phyloP scores from a whole-genome alignment of 768 basidiomycete species.

The Asterophora lycoperdoides region DNA sequence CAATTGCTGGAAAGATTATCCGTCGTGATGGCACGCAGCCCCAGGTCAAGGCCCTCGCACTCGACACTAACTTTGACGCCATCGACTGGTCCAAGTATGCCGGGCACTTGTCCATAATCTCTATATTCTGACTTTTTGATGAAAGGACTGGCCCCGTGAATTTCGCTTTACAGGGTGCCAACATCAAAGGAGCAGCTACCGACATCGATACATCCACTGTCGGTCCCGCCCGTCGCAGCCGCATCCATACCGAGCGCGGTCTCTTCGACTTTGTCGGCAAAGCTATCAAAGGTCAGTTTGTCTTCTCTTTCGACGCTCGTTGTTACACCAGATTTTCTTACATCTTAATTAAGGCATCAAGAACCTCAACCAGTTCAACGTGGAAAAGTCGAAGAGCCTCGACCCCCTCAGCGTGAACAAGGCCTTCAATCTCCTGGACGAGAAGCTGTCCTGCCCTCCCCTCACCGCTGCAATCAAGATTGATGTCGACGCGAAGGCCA shows the following conservation, averaged over 20 bases:
- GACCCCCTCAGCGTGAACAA: conserved; percentile 29
- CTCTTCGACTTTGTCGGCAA: conserved; percentile 24
- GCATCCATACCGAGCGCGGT: conserved; percentile 22
- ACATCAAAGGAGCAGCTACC: conserved; percentile 27
- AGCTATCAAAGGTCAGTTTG: conserved; percentile 24
- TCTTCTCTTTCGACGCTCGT: not conserved
- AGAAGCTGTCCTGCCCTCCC: conserved; percentile 20
- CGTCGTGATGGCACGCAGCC: conserved; percentile 32
- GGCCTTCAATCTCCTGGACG: conserved; percentile 25
- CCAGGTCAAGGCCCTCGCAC: conserved; percentile 34
- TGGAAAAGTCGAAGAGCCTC: conserved; percentile 27
- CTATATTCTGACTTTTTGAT: not conserved
- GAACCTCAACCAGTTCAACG: conserved; percentile 27
- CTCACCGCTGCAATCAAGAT: conserved; percentile 16
- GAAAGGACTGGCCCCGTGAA: conserved; percentile 25
- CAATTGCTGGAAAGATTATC: conserved; percentile 23
- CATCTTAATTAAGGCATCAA: conserved; percentile 13
- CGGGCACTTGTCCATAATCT: not conserved
- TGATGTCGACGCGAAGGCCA: conserved; percentile 21
- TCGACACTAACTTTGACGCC: conserved; percentile 37
- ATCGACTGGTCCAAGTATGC: conserved; percentile 24
- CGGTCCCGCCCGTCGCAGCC: conserved; percentile 31
- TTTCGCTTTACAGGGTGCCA: conserved; percentile 31
- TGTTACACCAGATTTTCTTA: not conserved
- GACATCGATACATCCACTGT: conserved; percentile 18